Evolutionary conservation across 257 asterid species (phyloP).

Genomic region (Orobanche coerulescens): DNA sequence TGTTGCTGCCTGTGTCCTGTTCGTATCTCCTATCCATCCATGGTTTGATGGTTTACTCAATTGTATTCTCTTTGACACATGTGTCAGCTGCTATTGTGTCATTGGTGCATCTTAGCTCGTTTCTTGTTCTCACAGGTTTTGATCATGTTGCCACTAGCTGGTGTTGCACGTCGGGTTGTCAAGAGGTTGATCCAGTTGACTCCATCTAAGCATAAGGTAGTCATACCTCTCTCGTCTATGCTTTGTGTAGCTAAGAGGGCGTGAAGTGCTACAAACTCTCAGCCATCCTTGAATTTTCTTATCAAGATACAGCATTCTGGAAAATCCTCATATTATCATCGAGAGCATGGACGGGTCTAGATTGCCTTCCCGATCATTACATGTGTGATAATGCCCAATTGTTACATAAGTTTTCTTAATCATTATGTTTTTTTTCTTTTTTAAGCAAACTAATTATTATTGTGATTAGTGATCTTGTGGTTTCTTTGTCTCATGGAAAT

Average conservation of each 20-base stretch:
- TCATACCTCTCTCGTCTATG: conserved; percentile 14
- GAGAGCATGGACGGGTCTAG: background rate
- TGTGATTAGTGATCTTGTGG: background rate
- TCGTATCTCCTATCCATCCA: background rate
- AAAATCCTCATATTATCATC: background rate
- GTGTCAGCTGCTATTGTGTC: background rate
- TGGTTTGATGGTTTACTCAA: background rate
- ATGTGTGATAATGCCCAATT: background rate
- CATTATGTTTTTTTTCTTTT: background rate
- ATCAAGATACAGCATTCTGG: background rate
- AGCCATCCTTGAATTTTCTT: conserved; percentile 1
- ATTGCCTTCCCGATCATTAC: background rate
- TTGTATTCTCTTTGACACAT: conserved; percentile 8
- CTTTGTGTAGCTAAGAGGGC: conserved; percentile 7
- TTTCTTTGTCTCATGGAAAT: background rate
- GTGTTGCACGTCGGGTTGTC: conserved; percentile 71
- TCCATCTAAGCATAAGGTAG: conserved; percentile 82
- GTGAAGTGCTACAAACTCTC: background rate
- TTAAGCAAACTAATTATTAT: background rate
- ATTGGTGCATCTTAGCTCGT: conserved; percentile 15
- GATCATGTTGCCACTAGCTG: conserved; percentile 81
- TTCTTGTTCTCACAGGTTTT: conserved; percentile 46
- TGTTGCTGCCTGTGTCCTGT: background rate
- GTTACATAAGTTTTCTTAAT: too few relatives aligned
- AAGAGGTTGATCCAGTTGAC: conserved; percentile 77